A percentile compares a stretch with the other conserved stretches of the same genome.
Evolutionary conservation across 129 eudicot genomes (phyloP).

Genomic region (Artemisia argyi): DNA sequence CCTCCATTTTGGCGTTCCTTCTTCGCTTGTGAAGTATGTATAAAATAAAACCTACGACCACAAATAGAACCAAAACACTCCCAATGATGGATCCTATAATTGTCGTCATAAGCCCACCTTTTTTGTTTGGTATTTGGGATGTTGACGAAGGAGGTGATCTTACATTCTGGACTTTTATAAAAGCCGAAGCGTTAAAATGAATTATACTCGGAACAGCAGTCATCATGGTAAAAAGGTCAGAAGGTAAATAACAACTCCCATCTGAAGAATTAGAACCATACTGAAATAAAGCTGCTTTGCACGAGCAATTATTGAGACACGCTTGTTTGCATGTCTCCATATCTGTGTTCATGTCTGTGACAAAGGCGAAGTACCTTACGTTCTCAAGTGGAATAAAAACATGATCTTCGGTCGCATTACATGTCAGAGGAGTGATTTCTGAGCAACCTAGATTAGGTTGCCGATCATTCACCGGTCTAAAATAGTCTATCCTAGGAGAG

Average conservation of each 20-base stretch:
- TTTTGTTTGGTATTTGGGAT: background rate
- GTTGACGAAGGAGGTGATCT: background rate
- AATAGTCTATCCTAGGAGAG: conserved; percentile 12
- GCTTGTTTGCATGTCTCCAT: conserved; percentile 38
- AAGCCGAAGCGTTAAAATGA: conserved; percentile 5
- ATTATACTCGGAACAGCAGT: background rate
- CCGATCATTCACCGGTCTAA: conserved; percentile 1
- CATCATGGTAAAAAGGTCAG: conserved; percentile 31
- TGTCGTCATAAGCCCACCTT: background rate
- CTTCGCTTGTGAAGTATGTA: background rate
- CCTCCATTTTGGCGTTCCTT: conserved; percentile 12
- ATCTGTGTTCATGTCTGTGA: background rate
- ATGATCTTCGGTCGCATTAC: conserved; percentile 24
- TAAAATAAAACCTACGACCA: background rate
- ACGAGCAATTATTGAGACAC: conserved; percentile 38
- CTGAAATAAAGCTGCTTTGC: conserved; percentile 42
- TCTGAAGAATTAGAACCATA: background rate
- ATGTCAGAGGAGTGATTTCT: conserved; percentile 25
- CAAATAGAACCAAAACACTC: conserved; percentile 2
- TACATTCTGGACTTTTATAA: conserved; percentile 30
- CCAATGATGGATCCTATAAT: conserved; percentile 22
- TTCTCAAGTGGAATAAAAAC: conserved; percentile 19
- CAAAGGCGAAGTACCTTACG: conserved; percentile 4
- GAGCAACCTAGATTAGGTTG: conserved; percentile 33
- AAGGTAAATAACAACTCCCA: conserved; percentile 20